phyloP scores from a whole-genome alignment of 2,329 filamentous ascomycete species.

The Botryosphaeria dothidea region DNA sequence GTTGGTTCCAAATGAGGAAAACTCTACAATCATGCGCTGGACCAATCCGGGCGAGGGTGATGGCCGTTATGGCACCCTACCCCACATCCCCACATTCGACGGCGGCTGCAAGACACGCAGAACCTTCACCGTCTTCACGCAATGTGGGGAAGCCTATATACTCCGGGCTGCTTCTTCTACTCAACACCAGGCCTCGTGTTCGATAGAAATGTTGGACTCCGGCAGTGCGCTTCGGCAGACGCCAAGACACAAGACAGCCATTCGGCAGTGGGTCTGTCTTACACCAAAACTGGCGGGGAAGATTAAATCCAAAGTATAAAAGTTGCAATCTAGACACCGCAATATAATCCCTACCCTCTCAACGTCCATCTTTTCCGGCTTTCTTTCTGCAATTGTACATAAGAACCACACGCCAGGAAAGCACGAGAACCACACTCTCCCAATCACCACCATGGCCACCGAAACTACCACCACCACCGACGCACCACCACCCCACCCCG shows the following conservation, averaged over 20 bases:
- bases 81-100: neutral
- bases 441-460: neutral
- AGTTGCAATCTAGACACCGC: too few relatives aligned
- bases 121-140: neutral
- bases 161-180: neutral
- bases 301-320: neutral
- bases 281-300: neutral
- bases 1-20: neutral
- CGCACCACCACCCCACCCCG: neutral
- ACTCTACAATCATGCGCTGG: neutral
- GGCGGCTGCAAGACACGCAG: neutral
- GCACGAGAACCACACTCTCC: too few relatives aligned
- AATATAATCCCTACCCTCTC: too few relatives aligned
- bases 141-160: neutral
- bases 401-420: too few relatives aligned
- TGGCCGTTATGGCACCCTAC: neutral
- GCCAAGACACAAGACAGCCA: neutral
- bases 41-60: neutral
- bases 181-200: neutral
- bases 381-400: too few relatives aligned
- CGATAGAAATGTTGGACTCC: neutral
- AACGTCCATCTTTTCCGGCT: too few relatives aligned
- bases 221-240: neutral
- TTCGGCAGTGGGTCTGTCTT: neutral
- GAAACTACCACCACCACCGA: neutral